Evolutionary conservation across 495 filamentous ascomycete genomes (phyloP).

Genomic region (Hypomontagnella submonticulosa): DNA sequence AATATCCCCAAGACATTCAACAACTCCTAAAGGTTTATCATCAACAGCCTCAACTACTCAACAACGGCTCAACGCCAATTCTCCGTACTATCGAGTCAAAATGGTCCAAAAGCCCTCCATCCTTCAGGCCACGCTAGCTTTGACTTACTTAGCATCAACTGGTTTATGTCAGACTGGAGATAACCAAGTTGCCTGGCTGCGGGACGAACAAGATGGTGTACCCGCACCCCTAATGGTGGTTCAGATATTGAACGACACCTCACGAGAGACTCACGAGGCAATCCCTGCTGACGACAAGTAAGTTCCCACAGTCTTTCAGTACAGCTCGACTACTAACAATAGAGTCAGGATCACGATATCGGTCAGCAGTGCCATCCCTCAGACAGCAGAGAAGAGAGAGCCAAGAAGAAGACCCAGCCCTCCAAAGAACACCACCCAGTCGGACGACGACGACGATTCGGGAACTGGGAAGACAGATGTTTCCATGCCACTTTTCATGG

Average conservation of each 20-base stretch:
- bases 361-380: neutral
- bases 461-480: constrained; percentile 3
- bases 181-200: constrained; percentile 8
- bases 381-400: neutral
- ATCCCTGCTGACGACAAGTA: constrained; percentile 1
- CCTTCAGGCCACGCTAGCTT: neutral
- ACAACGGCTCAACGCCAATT: no score
- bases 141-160: neutral
- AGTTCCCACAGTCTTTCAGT: neutral
- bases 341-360: neutral
- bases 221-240: neutral
- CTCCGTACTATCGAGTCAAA: neutral
- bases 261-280: neutral
- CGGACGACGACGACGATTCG: constrained; percentile 5
- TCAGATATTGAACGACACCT: neutral
- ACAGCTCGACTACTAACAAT: neutral
- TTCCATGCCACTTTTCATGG: constrained; percentile 4
- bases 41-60: no score
- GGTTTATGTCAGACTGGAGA: neutral
- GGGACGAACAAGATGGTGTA: neutral
- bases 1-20: no score
- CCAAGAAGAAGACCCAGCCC: neutral
- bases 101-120: neutral
- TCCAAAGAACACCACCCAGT: neutral
- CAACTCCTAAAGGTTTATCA: no score